Evolutionary conservation across 495 filamentous ascomycete species (phyloP).

Genomic region (Penicillium cinerascens): DNA sequence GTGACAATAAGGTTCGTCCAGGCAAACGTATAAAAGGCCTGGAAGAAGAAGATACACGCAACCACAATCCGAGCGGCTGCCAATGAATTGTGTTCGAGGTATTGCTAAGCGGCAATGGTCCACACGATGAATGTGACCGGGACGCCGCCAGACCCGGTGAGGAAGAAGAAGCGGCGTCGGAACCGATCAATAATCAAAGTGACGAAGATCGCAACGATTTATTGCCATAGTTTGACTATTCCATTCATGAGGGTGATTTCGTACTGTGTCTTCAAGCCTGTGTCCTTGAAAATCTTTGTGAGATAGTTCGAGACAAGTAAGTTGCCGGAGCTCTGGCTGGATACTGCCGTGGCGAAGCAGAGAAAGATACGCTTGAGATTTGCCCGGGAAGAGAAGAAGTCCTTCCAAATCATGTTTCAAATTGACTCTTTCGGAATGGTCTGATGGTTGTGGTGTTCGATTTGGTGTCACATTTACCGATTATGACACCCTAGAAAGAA

Average conservation of each 20-base stretch:
- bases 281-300: slow-evolving; percentile 50
- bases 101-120: slow-evolving; percentile 52
- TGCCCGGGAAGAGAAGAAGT: slow-evolving; percentile 62
- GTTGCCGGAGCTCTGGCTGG: slow-evolving; percentile 65
- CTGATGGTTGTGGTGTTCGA: slow-evolving; percentile 67
- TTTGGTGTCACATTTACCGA: slow-evolving; percentile 71
- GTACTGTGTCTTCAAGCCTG: slow-evolving; percentile 48
- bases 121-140: slow-evolving; percentile 54
- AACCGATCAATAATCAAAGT: slow-evolving; percentile 53
- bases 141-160: slow-evolving; percentile 55
- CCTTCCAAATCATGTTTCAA: slow-evolving; percentile 31
- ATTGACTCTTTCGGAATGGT: slow-evolving; percentile 36
- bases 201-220: slow-evolving; percentile 52
- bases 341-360: slow-evolving; percentile 57
- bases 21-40: slow-evolving; percentile 53
- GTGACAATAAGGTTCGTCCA: slow-evolving; percentile 61
- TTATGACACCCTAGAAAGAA: slow-evolving; percentile 43
- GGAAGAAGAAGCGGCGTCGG: slow-evolving; percentile 55
- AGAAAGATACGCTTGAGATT: slow-evolving; percentile 63
- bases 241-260: slow-evolving; percentile 37
- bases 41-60: slow-evolving; percentile 58
- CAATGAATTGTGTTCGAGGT: slow-evolving; percentile 43
- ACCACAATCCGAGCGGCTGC: slow-evolving; percentile 51
- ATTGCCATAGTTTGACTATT: slow-evolving; percentile 28
- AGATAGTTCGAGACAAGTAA: slow-evolving; percentile 62